Evolutionary conservation across 2,329 filamentous ascomycete genomes (phyloP), one percentile per base, ranked within the genome.

Genomic region (Talaromyces sp.): DNA sequence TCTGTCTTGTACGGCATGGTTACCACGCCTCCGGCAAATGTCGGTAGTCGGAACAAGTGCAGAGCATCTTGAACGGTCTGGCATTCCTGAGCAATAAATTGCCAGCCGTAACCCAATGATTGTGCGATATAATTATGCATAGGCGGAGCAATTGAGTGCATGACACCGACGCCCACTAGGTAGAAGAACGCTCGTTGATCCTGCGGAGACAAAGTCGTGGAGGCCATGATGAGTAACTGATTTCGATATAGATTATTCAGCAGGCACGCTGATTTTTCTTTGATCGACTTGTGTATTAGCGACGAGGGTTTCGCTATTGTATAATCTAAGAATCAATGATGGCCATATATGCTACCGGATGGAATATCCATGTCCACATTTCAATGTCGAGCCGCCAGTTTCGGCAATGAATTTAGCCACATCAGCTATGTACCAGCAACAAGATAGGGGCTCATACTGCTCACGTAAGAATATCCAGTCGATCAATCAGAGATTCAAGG

Each of bases 1-100:
- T 18, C 25, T 7, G 70, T 74, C 65, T 78, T 80, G 71, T 75
- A 80, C 0, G 78, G 78, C 78, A 80, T 80, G 1, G 77, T 79
- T 5, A 77, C 71, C 5, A 76, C 75, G 7, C 66, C 69, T 8
- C 74, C 75, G 16, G 70, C 72, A 42, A 73, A 74, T 39, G 65
- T 68, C 1, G 72, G 66, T 7, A 67, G 63, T 3, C 65, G 63
- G 55, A 75, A 72, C 2, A 77, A 66, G 0, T 60, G 23, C 5
- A 77, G 40, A 0, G 75, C 67, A 2, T 75, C 71, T 5, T 76
- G 68, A 1, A 80, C 58, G 9, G 16, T 60, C 16, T 37, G 64
- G 0, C 71, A 76, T 62, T 79, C 72, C 12, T 70, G 70, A 48
- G 69, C 69, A 21, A 66, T 65, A 65, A 78, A 79, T 14, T 63